phyloP scores from a whole-genome alignment of 108 stramenopile species.

The Chaetoceros tenuissimus region DNA sequence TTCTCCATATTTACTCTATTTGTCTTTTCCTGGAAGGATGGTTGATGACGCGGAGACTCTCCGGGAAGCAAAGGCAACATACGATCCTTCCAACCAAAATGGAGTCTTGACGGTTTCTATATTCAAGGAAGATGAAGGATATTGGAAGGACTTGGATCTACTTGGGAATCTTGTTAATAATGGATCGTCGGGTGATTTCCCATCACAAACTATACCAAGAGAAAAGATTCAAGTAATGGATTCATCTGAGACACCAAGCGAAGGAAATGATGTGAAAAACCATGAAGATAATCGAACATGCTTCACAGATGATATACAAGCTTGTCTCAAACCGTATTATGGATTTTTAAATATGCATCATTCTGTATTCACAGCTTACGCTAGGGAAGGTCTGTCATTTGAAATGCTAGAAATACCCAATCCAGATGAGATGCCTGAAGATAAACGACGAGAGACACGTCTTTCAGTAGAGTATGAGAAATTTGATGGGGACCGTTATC shows the following conservation, averaged over 20 bases:
- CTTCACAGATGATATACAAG: slow-evolving; percentile 12
- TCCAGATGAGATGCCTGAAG: slow-evolving; percentile 33
- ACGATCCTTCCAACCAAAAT: slow-evolving; percentile 33
- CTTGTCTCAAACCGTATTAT: slow-evolving; percentile 29
- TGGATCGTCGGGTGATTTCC: slow-evolving; percentile 29
- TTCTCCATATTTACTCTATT: slow-evolving; percentile 58
- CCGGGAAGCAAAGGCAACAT: slow-evolving; percentile 22
- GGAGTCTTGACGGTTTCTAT: slow-evolving; percentile 40
- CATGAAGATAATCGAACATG: slow-evolving; percentile 1
- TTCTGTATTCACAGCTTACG: slow-evolving; percentile 69
- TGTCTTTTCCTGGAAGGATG: slow-evolving; percentile 42
- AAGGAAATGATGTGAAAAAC: slow-evolving; percentile 8
- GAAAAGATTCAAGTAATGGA: slow-evolving; percentile 26
- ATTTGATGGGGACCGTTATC: slow-evolving; percentile 74
- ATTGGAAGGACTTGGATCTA: slow-evolving; percentile 69
- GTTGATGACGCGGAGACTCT: slow-evolving; percentile 16
- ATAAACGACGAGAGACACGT: slow-evolving; percentile 37
- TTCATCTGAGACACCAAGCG: slow-evolving; percentile 5
- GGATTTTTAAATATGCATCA: slow-evolving; percentile 62
- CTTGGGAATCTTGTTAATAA: slow-evolving; percentile 33
- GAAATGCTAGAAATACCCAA: slow-evolving; percentile 76
- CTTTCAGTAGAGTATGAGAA: slow-evolving; percentile 50
- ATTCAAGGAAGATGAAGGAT: slow-evolving; percentile 28
- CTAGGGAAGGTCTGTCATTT: slow-evolving; percentile 55
- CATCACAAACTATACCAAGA: slow-evolving; percentile 18